These are phyloP conservation scores for Croton setiger DNA, from an alignment of 441 rosid species.

Conservation along the genomic window DNA sequence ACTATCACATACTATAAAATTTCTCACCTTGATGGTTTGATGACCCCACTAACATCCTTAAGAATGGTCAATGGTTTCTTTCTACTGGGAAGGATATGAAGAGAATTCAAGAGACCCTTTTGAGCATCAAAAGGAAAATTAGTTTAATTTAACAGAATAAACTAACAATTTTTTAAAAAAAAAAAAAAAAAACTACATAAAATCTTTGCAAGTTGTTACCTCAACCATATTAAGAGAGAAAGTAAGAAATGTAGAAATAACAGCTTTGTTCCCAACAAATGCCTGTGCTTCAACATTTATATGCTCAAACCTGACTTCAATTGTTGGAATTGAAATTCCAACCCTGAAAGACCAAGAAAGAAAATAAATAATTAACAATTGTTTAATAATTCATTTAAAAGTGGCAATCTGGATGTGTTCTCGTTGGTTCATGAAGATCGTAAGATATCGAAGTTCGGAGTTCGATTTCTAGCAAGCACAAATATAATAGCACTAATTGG, in stretches of 20 bases:
- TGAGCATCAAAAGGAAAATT: not conserved
- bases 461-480: too few relatives aligned
- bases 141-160: not conserved
- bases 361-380: not conserved
- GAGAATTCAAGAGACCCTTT: conserved; percentile 39
- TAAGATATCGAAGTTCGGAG: too few relatives aligned
- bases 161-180: too few relatives aligned
- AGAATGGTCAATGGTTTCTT: conserved; percentile 55
- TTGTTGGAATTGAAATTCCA: conserved; percentile 55
- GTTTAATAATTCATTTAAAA: too few relatives aligned
- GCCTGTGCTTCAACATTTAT: conserved; percentile 58
- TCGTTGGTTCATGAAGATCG: too few relatives aligned
- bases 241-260: conserved; percentile 47
- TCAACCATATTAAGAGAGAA: conserved; percentile 38
- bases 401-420: too few relatives aligned
- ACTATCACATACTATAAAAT: not conserved
- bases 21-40: conserved; percentile 56
- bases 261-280: conserved; percentile 54
- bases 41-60: conserved; percentile 57
- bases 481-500: too few relatives aligned
- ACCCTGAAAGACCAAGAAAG: conserved; percentile 33
- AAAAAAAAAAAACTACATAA: not conserved
- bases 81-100: conserved; percentile 48
- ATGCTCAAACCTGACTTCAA: conserved; percentile 69
- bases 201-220: conserved; percentile 26